A percentile compares a stretch with the other conserved stretches of the same genome.
Conservation (phyloP, 805 yeast species). For the Ogataea populi-albae region DNA sequence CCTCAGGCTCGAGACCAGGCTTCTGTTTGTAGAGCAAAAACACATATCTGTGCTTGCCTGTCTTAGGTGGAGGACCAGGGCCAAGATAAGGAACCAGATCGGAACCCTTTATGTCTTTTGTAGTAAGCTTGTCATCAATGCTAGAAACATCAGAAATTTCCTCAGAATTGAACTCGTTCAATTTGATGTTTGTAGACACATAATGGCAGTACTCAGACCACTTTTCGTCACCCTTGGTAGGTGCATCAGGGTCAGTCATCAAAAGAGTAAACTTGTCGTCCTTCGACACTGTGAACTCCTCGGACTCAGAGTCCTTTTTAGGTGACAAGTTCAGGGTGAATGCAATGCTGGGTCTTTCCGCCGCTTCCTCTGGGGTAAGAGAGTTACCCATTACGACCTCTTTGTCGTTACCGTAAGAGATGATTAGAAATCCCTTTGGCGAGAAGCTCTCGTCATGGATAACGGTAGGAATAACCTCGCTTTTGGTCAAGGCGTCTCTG, state of each 20-base stretch:
- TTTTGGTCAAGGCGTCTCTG: conserved; percentile 48
- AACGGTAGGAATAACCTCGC: conserved; percentile 52
- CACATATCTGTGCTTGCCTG: conserved; percentile 86
- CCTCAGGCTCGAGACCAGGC: conserved; percentile 37
- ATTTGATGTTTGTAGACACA: conserved; percentile 53
- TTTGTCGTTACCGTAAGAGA: conserved; percentile 53
- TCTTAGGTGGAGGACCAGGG: conserved; percentile 87
- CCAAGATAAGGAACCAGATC: conserved; percentile 62
- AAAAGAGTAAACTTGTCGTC: conserved; percentile 67
- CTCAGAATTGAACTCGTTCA: conserved; percentile 37
- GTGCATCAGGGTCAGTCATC: conserved; percentile 93
- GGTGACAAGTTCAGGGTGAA: conserved; percentile 46
- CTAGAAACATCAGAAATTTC: conserved; percentile 25
- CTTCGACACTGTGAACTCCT: conserved; percentile 40
- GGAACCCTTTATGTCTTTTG: conserved; percentile 38
- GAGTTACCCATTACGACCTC: conserved; percentile 82
- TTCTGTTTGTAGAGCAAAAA: conserved; percentile 72
- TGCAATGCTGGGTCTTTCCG: conserved; percentile 60
- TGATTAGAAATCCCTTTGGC: conserved; percentile 57
- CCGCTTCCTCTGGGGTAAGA: conserved; percentile 62
- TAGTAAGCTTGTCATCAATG: conserved; percentile 30
- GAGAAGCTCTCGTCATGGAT: conserved; percentile 37
- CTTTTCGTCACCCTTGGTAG: conserved; percentile 73
- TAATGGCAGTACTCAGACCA: conserved; percentile 90
- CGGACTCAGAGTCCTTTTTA: conserved; percentile 31